These are phyloP conservation scores for Torulaspora microellipsoides DNA, from an alignment of 805 yeast species.

Conservation along the genomic window DNA sequence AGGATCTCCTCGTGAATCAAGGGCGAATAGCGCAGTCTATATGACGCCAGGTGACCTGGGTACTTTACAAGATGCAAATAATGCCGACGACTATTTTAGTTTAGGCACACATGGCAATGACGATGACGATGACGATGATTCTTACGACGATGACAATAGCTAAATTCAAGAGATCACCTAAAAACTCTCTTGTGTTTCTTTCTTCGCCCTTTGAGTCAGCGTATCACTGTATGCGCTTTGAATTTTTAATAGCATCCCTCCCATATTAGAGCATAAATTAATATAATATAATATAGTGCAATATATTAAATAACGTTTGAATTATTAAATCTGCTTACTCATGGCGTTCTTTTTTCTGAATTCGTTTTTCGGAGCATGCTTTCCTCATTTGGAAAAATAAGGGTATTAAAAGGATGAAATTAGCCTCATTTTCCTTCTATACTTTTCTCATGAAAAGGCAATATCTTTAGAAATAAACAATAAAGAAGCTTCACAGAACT, in stretches of 20 bases:
- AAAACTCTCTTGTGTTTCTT: no score
- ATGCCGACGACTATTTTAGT: conserved; percentile 71
- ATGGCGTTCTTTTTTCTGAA: background rate
- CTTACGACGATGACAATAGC: conserved; percentile 29
- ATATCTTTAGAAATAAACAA: background rate
- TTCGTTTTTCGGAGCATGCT: background rate
- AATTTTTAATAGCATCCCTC: no score
- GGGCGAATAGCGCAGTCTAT: conserved; percentile 45
- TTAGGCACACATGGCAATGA: conserved; percentile 36
- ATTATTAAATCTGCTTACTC: no score
- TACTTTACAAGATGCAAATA: conserved; percentile 85
- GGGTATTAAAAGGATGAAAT: background rate
- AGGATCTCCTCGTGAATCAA: conserved; percentile 75
- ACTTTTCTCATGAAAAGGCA: background rate
- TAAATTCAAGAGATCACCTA: background rate
- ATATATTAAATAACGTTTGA: no score
- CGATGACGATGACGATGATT: conserved; percentile 38
- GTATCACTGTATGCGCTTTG: no score
- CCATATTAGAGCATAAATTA: no score
- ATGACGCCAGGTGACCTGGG: conserved; percentile 99
- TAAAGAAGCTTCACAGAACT: background rate
- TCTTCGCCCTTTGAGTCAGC: no score
- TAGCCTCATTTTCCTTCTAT: no score
- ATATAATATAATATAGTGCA: no score
- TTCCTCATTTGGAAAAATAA: background rate